Base-by-base conservation (phyloP, 1,284 basidiomycete species). In the Ceratobasidium papillatum region DNA sequence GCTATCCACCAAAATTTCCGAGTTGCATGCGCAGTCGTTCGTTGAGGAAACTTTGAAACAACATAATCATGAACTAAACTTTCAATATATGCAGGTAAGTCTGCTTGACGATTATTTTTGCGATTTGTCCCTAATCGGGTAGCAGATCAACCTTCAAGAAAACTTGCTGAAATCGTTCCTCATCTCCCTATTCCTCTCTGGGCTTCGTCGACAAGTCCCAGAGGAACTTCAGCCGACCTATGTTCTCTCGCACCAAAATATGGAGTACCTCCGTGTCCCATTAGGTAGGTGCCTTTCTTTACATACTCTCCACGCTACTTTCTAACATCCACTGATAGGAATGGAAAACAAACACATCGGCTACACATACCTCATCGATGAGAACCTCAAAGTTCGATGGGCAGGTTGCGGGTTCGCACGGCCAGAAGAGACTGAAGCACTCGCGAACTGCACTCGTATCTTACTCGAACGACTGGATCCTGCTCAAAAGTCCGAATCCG, bases 291-390 rank as follows among this genome's bases (percentile, higher is more conserved):
- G 30, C 25, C n/a, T 25, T 30, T n/a, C 17, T 19, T 43, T 61
- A 14, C 8, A 61, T 25, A 9, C 30, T 25, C 78, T 80, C 73
- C 83, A 80, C 78, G 81, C 73, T 14, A 32, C 1, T 25, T 14
- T 64, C 72, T 77, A 75, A 45, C 76, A 78, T 34, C 89, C 94
- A 77, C 89, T 91, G 0, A 83, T 98, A 61, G 94, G 94, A 0
- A 91, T 98, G 85, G 89, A 90, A 61, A 99, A 99, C 83, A 92
- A 92, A 80, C 91, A 95, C 78, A 89, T 99, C 41, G 98, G 96
- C 2, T 98, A 98, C 80, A 91, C 97, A 11, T 99, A 93, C 80
- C 86, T 99, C 8, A 89, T 99, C 25, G 97, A 98, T 80, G 88
- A 91, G 79, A 89, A 93, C 75, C 83, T 90, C 75, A 94, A 90